phyloP scores from a whole-genome alignment of 495 filamentous ascomycete species.

The Neurospora intermedia region DNA sequence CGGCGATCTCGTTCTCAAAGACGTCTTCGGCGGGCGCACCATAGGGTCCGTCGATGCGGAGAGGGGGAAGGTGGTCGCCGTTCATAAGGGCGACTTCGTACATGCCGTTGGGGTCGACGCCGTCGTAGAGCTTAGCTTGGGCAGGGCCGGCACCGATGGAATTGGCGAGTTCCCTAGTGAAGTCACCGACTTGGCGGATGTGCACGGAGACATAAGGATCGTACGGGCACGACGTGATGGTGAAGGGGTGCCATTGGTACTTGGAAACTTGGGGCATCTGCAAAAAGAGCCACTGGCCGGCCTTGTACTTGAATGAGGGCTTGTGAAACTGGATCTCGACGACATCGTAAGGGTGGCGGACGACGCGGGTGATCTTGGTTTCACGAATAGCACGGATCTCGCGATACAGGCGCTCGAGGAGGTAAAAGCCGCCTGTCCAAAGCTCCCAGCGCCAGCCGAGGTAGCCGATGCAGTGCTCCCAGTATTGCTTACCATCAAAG shows the following conservation, averaged over 20 bases:
- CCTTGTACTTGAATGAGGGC: constrained; percentile 94
- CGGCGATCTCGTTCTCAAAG: constrained; percentile 96
- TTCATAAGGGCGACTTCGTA: constrained; percentile 96
- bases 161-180: constrained; percentile 78
- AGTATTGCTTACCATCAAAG: constrained; percentile 71
- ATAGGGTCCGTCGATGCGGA: constrained; percentile 93
- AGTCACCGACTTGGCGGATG: constrained; percentile 93
- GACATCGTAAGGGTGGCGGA: constrained; percentile 95
- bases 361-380: constrained; percentile 85
- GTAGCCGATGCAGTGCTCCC: constrained; percentile 91
- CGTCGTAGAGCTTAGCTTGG: constrained; percentile 76
- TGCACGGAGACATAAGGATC: constrained; percentile 92
- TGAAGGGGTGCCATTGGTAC: constrained; percentile 97
- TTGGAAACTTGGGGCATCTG: constrained; percentile 80
- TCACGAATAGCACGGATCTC: constrained; percentile 72
- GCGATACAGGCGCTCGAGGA: constrained; percentile 81
- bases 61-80: constrained; percentile 74
- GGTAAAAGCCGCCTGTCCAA: constrained; percentile 73
- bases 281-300: constrained; percentile 95
- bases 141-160: constrained; percentile 83
- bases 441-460: constrained; percentile 97
- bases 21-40: constrained; percentile 95
- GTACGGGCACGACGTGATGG: constrained; percentile 95
- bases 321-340: constrained; percentile 97
- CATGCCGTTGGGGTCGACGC: constrained; percentile 88